Percentiles rank a stretch among this genome's conserved stretches.
Conservation (phyloP, 257 asterid genomes). For the Nicotiana attenuata region DNA sequence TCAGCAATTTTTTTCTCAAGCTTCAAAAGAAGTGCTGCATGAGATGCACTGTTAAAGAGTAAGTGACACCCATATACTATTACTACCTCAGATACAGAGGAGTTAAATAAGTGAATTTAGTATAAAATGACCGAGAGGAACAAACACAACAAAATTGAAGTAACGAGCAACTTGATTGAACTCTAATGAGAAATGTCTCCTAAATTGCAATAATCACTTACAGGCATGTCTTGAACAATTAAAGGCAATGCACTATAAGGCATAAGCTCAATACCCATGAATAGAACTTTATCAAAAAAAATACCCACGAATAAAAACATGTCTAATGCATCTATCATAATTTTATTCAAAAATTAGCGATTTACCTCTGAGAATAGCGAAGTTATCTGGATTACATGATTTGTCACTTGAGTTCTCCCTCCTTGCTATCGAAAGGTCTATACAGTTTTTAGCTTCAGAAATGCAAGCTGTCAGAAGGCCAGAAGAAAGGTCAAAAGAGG, state of each 20-base stretch:
- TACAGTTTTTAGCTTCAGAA: slow-evolving; percentile 79
- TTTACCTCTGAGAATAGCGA: slow-evolving; percentile 89
- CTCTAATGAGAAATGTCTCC: neutral
- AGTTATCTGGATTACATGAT: slow-evolving; percentile 88
- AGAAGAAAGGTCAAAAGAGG: slow-evolving; percentile 91
- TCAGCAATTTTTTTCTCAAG: slow-evolving; percentile 85
- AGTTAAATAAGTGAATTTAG: slow-evolving; percentile 1
- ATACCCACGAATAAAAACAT: neutral
- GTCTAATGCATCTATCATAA: neutral
- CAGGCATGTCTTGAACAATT: neutral
- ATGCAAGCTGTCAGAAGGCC: slow-evolving; percentile 85
- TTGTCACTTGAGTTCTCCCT: slow-evolving; percentile 71
- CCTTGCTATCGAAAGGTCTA: slow-evolving; percentile 66
- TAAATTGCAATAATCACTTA: neutral
- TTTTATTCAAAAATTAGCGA: neutral
- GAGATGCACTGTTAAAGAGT: slow-evolving; percentile 23
- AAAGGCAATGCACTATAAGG: neutral
- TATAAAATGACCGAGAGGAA: neutral
- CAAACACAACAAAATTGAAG: neutral
- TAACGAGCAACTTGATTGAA: neutral
- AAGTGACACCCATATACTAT: neutral
- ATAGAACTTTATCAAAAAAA: neutral
- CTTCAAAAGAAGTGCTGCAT: slow-evolving; percentile 90
- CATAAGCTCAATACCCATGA: neutral
- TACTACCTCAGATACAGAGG: neutral